Base-by-base conservation (phyloP, 306 rosid genomes). In the Senna tora region DNA sequence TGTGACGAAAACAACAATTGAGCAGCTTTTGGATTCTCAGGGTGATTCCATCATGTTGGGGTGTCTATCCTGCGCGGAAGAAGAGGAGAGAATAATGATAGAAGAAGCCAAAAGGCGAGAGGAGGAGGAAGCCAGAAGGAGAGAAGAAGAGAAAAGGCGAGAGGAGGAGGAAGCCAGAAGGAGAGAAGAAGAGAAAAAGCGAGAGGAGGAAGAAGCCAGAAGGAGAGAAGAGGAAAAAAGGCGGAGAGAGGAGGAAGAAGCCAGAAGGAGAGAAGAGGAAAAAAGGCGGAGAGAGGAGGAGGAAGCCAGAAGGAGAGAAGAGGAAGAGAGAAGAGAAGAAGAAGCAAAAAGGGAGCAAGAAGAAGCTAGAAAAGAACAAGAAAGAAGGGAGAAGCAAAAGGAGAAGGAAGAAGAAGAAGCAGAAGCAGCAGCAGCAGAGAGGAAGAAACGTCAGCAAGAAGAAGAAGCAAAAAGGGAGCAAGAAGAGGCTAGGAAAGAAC, bases 51-150 rank as follows among this genome's bases (percentile, higher is more conserved):
- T 88, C 59, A 75, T 94, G 46, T 74, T 91, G 49, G 86, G 72
- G 58, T 94, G 99, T 67, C 20, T 42, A 56, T 87, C 95, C 8
- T 94, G 99, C 21, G 97, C 97, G 0, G 97, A 89, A 80, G 96
- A 94, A 63, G 96, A 89, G 82, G 85, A 81, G 50, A 84, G 66
- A 79, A 46, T 71, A 1, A 87, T 87, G 95, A 71, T 70, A 2
- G 84, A 73, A 4, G 79, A 64, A 14, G 65, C 17, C 0, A 47
- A 6, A 12, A 41, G 9, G 5, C 43, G 34, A 25, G 3, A 25
- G 30, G 30, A 25, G 41, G 66, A 16, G 50, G 52, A 21, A 22
- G 36, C 2, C 3, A 20, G 21, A 15, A 58, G 4, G 25, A 45
- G 50, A 34, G 59, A 49, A 19, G 68, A 55, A 21, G 49, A 42